Percentiles rank a stretch among this genome's conserved stretches.
Conservation (phyloP, 768 basidiomycete species). For the Coprinopsis cinerea region DNA sequence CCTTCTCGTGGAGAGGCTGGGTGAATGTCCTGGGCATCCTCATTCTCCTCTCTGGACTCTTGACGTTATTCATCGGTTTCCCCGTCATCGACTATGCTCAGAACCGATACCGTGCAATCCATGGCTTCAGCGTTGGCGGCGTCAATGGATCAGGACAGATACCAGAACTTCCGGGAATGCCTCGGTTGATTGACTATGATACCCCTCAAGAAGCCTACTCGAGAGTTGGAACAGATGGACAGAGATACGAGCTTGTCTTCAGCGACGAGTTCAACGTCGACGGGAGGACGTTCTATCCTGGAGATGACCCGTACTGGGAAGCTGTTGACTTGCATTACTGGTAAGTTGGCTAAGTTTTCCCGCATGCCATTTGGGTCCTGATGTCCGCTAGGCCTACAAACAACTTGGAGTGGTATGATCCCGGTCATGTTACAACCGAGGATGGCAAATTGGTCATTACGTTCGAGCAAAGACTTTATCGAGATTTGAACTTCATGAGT, state of each 20-base stretch:
- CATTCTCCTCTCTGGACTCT: slow-evolving; percentile 56
- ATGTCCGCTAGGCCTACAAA: slow-evolving; percentile 45
- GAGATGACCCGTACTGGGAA: slow-evolving; percentile 80
- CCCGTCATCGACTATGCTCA: slow-evolving; percentile 64
- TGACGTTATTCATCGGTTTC: slow-evolving; percentile 83
- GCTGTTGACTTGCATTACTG: slow-evolving; percentile 80
- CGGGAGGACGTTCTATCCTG: slow-evolving; percentile 61
- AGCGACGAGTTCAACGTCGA: slow-evolving; percentile 62
- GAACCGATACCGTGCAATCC: slow-evolving; percentile 18
- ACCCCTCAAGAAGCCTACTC: slow-evolving; percentile 54
- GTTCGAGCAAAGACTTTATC: slow-evolving; percentile 55
- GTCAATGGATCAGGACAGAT: slow-evolving; percentile 85
- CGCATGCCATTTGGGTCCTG: slow-evolving; percentile 11
- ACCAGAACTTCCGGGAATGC: slow-evolving; percentile 60
- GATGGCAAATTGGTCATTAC: slow-evolving; percentile 76
- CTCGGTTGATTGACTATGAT: slow-evolving; percentile 62
- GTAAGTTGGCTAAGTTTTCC: slow-evolving; percentile 26
- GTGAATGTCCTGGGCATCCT: slow-evolving; percentile 66
- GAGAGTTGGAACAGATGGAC: slow-evolving; percentile 66
- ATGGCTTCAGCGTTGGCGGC: slow-evolving; percentile 77
- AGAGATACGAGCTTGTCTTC: slow-evolving; percentile 74
- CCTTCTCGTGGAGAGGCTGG: slow-evolving; percentile 83
- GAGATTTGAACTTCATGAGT: slow-evolving; percentile 78
- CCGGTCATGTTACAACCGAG: slow-evolving; percentile 62
- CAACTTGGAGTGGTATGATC: slow-evolving; percentile 79